Evolutionary conservation across 257 asterid species (phyloP), one percentile per base, ranked within the genome.

Genomic region (Ajuga chamaepitys): DNA sequence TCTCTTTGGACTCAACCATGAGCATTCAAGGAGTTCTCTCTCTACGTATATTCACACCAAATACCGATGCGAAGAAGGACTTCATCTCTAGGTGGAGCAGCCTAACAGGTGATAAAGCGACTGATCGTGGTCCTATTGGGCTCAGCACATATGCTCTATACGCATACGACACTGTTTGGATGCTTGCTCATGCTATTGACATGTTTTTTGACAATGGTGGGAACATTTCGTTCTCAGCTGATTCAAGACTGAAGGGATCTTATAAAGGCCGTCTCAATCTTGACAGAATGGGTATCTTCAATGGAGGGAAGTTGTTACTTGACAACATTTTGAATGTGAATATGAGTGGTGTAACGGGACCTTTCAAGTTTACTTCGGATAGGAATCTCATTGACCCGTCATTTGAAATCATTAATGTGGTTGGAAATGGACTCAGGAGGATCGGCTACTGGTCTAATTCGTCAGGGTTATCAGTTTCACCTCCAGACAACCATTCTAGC

Each of bases 81-180:
- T 83, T 86, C 16, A 17, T 61, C 17, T 79, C 81, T 11, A 57
- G 78, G 69, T 87, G 95, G 95, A 68, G 57, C 18, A 66, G 72
- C 35, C 55, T 78, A 67, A 66, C 67, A 0, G 62, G 47, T 40
- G 44, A 63, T 32, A 69, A 42, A 63, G 60, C 68, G 45, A 30
- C 37, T 3, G 9, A 13, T 38, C 48, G 28, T 17, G 59, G 40
- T 2, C 35, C 55, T 17, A 63, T 73, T 10, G 82, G 88, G 9
- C 35, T 82, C 60, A 82, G 56, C 48, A 58, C 83, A 3, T 78
- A 38, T 56, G 91, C 70, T 4, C 58, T 82, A 0, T 84, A 82
- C 53, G 91, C 95, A 2, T 87, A 87, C 32, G 91, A 87, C 59
- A 78, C 87, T 5, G 84, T 84, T 71, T 87, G 95, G 95, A 48